Evolutionary conservation across 1,139 yeast species (phyloP).

Genomic region (Suhomyces atakaporum): DNA sequence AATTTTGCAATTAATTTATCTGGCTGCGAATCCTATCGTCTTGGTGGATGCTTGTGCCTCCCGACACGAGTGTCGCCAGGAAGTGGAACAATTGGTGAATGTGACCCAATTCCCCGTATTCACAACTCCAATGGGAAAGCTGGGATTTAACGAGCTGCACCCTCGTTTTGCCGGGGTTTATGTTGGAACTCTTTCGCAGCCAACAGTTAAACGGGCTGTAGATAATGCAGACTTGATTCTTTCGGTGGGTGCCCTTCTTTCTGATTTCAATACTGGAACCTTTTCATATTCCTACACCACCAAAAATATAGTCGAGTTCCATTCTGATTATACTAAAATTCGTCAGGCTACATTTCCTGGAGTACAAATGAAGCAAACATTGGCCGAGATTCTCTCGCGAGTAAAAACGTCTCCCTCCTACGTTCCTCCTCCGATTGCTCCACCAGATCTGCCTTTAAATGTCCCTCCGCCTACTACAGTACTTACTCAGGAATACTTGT

Average conservation of each 20-base stretch:
- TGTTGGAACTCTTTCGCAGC: constrained; percentile 23
- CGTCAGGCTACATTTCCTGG: constrained; percentile 36
- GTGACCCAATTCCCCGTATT: constrained; percentile 29
- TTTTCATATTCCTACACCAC: constrained; percentile 41
- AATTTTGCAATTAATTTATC: constrained; percentile 28
- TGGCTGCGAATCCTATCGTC: constrained; percentile 35
- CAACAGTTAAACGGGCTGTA: constrained; percentile 21
- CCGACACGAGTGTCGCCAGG: constrained; percentile 35
- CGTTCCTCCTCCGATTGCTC: constrained; percentile 15
- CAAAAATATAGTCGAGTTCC: constrained; percentile 42
- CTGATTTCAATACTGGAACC: constrained; percentile 45
- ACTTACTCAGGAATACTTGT: constrained; percentile 76
- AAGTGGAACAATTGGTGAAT: constrained; percentile 34
- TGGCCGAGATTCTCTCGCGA: constrained; percentile 17
- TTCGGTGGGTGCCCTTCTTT: constrained; percentile 33
- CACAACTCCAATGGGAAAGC: constrained; percentile 26
- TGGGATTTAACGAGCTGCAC: constrained; percentile 20
- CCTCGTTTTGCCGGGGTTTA: constrained; percentile 24
- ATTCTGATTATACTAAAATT: constrained; percentile 41
- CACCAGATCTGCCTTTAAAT: constrained; percentile 18
- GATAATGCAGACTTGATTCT: constrained; percentile 24
- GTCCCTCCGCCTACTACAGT: constrained; percentile 28
- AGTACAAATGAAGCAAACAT: constrained; percentile 39
- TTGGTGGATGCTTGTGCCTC: constrained; percentile 41
- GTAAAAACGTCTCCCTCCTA: constrained; percentile 13